Evolutionary conservation across 2,329 filamentous ascomycete genomes (phyloP).

Genomic region (Taxawa tesnikishii): DNA sequence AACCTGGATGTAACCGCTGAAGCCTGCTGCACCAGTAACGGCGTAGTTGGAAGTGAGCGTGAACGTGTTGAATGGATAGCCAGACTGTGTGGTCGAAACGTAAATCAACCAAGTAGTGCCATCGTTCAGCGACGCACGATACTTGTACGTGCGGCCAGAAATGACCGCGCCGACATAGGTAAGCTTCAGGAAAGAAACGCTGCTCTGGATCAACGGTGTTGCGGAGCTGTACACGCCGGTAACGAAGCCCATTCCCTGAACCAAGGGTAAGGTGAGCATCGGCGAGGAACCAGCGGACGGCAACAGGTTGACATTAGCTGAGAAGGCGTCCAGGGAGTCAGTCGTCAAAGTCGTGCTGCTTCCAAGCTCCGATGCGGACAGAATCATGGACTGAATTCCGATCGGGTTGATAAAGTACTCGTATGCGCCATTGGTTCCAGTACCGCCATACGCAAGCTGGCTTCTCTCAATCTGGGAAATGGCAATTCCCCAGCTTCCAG

Average conservation of each 20-base stretch:
- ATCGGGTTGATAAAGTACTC: slow-evolving; percentile 69
- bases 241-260: slow-evolving; percentile 83
- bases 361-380: slow-evolving; percentile 67
- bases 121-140: slow-evolving; percentile 60
- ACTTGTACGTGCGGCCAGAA: slow-evolving; percentile 61
- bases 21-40: slow-evolving; percentile 53
- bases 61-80: slow-evolving; percentile 47
- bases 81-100: slow-evolving; percentile 43
- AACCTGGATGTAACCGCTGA: slow-evolving; percentile 70
- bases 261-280: slow-evolving; percentile 63
- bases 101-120: slow-evolving; percentile 68
- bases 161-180: slow-evolving; percentile 36
- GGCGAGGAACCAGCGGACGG: slow-evolving; percentile 37
- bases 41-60: slow-evolving; percentile 53
- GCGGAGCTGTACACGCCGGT: slow-evolving; percentile 61
- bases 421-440: slow-evolving; percentile 16
- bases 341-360: slow-evolving; percentile 43
- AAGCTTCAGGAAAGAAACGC: slow-evolving; percentile 61
- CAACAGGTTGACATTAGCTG: slow-evolving; percentile 56
- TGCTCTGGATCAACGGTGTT: slow-evolving; percentile 61
- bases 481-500: slow-evolving; percentile 63
- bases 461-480: slow-evolving; percentile 60
- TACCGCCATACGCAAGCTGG: slow-evolving; percentile 37
- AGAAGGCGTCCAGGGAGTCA: slow-evolving; percentile 42
- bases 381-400: slow-evolving; percentile 65